Evolutionary conservation across 2,329 filamentous ascomycete species (phyloP).

Genomic region (Bipolaris bicolor): DNA sequence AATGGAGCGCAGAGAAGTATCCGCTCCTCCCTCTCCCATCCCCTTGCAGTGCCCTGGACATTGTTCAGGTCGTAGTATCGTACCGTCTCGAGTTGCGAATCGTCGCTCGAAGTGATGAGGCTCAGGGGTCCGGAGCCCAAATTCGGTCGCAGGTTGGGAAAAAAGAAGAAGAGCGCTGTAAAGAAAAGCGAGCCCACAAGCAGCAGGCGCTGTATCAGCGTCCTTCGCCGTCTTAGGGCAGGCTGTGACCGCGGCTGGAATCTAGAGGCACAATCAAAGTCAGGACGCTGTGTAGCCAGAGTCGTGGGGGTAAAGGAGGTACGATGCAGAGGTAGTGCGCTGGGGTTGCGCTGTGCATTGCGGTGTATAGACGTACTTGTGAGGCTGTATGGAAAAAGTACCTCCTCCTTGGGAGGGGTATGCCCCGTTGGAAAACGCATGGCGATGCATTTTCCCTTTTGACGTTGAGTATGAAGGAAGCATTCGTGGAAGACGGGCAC

Average conservation of each 20-base stretch:
- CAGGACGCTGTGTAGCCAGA: conserved; percentile 35
- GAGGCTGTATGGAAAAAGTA: conserved; percentile 86
- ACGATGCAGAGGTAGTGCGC: conserved; percentile 22
- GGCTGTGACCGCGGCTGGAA: conserved; percentile 85
- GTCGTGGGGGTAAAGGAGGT: conserved; percentile 25
- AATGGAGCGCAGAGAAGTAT: conserved; percentile 94
- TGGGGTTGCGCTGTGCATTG: conserved; percentile 32
- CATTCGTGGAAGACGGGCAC: conserved; percentile 54
- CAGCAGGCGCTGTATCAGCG: conserved; percentile 72
- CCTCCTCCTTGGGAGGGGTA: conserved; percentile 71
- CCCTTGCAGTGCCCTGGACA: conserved; percentile 86
- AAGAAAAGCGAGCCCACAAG: conserved; percentile 62
- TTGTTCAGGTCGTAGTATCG: conserved; percentile 95
- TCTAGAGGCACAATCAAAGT: conserved; percentile 56
- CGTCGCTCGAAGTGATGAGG: conserved; percentile 69
- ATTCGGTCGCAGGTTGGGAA: conserved; percentile 73
- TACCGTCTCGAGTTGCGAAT: conserved; percentile 87
- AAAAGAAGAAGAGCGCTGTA: conserved; percentile 71
- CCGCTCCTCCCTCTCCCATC: conserved; percentile 95
- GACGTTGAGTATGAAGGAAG: conserved; percentile 65
- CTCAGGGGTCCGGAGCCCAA: conserved; percentile 70
- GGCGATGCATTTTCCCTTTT: conserved; percentile 79
- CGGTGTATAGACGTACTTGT: conserved; percentile 67
- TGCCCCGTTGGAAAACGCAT: conserved; percentile 82
- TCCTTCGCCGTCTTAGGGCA: conserved; percentile 73